Base-by-base conservation (phyloP, 75 land plant species). In the Pseudotsuga menziesii region DNA sequence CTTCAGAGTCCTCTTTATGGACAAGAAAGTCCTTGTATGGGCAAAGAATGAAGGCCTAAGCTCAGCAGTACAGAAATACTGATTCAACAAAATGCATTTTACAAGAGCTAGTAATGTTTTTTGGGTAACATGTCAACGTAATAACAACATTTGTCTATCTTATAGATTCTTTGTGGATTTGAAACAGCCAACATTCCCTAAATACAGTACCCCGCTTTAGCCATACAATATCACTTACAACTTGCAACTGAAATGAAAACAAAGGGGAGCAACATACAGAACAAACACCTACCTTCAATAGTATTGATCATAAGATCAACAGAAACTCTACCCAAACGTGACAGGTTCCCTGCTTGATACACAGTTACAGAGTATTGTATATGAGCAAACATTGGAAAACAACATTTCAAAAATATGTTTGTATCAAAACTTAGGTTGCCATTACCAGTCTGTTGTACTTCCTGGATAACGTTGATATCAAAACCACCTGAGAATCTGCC, bases 401-500 rank as follows among this genome's bases (percentile, higher is more conserved):
- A 32, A 39, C 3, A 69, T 19, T 16, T 69, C 52, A 35, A 64
- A 19, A 1, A 35, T 13, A 35, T 66, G 29, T 69, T 41, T 3
- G 48, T 69, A 7, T 20, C 2, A 52, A 26, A n/a, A 11, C 29
- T 29, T 44, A 39, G n/a, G 74, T 23, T 22, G 13, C 15, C 16
- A 78, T 26, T 80, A 96, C 99, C 99, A 77, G 83, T 86, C 78
- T 66, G 75, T 57, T 97, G 99, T 71, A 89, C 78, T 16, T 73
- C 81, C 74, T 82, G 78, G 63, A 97, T 82, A 74, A 81, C 88
- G 73, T 80, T 86, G 79, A 97, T 92, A 75, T 97, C 99, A 79
- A 97, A 97, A 54, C 99, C 99, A 75, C 99, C 98, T 36, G 98
- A 97, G 75, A 97, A 97, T 73, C 79, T 97, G 20, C 98, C 93